Evolutionary conservation across 1,139 yeast species (phyloP).

Genomic region (Debaryomyces sp.): DNA sequence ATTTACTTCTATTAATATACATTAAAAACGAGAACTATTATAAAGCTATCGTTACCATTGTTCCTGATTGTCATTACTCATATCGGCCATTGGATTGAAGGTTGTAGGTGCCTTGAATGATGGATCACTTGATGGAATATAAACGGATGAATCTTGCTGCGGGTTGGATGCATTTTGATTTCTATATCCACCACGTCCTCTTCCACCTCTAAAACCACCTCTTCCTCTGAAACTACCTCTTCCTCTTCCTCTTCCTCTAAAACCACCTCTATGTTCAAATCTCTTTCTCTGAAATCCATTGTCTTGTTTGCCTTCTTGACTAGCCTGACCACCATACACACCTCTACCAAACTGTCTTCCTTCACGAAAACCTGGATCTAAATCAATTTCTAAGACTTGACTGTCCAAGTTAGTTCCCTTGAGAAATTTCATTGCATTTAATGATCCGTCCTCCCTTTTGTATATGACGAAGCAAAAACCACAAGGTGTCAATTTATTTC

Average conservation of each 20-base stretch:
- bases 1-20: not conserved
- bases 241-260: slow-evolving; percentile 28
- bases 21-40: not conserved
- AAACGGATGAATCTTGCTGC: slow-evolving; percentile 18
- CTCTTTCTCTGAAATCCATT: slow-evolving; percentile 23
- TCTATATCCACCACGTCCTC: slow-evolving; percentile 26
- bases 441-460: slow-evolving; percentile 65
- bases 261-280: slow-evolving; percentile 28
- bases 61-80: slow-evolving; percentile 5
- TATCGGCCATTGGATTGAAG: slow-evolving; percentile 17
- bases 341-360: slow-evolving; percentile 97
- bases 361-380: slow-evolving; percentile 93
- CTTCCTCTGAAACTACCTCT: slow-evolving; percentile 33
- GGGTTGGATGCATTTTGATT: slow-evolving; percentile 9
- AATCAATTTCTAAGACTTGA: slow-evolving; percentile 74
- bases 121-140: slow-evolving; percentile 24
- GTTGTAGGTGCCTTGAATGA: slow-evolving; percentile 20
- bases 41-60: not conserved
- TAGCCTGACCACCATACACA: slow-evolving; percentile 79
- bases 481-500: slow-evolving; percentile 88
- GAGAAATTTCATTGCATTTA: slow-evolving; percentile 78
- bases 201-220: slow-evolving; percentile 24
- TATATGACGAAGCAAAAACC: slow-evolving; percentile 93
- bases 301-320: slow-evolving; percentile 35
- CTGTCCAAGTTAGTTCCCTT: slow-evolving; percentile 84